phyloP scores from a whole-genome alignment of 116 monocot species.

The Zostera marina region DNA sequence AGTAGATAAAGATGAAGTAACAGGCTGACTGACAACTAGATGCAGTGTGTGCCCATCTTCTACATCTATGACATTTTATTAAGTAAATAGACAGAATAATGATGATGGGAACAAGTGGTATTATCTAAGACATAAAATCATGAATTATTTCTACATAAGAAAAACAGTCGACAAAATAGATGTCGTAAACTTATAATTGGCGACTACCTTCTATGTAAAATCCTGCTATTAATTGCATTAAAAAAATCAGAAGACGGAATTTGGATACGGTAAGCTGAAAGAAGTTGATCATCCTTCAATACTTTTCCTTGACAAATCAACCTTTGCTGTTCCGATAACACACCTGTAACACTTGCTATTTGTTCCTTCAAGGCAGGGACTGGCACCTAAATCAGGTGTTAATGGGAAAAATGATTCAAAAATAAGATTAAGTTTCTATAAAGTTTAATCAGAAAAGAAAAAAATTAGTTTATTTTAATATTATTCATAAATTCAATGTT shows the following conservation, averaged over 20 bases:
- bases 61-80: constrained; percentile 33
- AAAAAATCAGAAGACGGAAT: not conserved
- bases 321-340: constrained; percentile 79
- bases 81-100: not conserved
- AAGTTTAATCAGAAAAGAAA: no score
- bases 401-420: not conserved
- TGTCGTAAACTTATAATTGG: no score
- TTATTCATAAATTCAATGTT: no score
- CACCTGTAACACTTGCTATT: constrained; percentile 80
- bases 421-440: no score
- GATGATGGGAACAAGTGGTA: no score
- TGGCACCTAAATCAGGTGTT: constrained; percentile 37
- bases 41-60: constrained; percentile 99
- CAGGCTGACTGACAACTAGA: constrained; percentile 75
- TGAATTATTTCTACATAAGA: no score
- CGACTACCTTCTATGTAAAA: not conserved
- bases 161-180: no score
- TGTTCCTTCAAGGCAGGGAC: constrained; percentile 81
- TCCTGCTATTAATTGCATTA: not conserved
- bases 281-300: constrained; percentile 84
- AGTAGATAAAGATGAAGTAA: constrained; percentile 1
- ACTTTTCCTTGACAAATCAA: constrained; percentile 88
- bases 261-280: constrained; percentile 94
- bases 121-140: no score
- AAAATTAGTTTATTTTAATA: no score